Conservation (phyloP, 148 eudicot species). For the Pouteria glomerata region DNA sequence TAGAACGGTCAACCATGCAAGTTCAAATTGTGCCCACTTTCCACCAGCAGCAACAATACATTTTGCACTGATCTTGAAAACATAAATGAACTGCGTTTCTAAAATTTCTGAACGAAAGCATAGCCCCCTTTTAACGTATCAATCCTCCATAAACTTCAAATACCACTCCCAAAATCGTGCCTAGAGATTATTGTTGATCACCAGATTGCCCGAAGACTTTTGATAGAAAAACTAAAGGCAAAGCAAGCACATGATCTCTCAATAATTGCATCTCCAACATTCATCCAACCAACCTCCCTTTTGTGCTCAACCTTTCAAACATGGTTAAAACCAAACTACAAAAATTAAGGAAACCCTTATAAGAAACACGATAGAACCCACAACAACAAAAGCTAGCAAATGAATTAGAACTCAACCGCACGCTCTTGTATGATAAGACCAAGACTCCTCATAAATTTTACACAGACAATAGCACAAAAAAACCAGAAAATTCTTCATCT, state of each 20-base stretch:
- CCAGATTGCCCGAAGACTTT: too few species aligned
- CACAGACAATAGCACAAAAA: constrained; percentile 1
- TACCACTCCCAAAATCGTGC: too few species aligned
- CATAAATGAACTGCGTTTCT: too few species aligned
- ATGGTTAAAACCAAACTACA: not conserved
- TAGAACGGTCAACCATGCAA: too few species aligned
- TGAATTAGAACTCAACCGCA: not conserved
- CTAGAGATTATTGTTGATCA: too few species aligned
- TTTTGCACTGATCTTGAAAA: too few species aligned
- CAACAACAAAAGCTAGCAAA: not conserved
- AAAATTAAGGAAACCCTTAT: not conserved
- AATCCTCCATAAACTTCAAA: too few species aligned
- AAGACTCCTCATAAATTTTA: constrained; percentile 8
- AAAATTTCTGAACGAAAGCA: too few species aligned
- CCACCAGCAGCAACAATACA: too few species aligned
- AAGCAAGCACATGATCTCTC: not conserved
- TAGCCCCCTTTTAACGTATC: too few species aligned
- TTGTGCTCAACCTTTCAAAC: not conserved
- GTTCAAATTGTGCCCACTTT: too few species aligned
- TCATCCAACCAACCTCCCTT: not conserved
- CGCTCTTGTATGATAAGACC: not conserved
- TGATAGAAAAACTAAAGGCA: not conserved
- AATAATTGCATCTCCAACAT: not conserved
- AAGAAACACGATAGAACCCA: not conserved
- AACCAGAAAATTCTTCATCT: not conserved